A percentile compares a stretch with the other conserved stretches of the same genome.
Conservation (phyloP, 192 early-diverging fungal genomes). For the Podila horticola region DNA sequence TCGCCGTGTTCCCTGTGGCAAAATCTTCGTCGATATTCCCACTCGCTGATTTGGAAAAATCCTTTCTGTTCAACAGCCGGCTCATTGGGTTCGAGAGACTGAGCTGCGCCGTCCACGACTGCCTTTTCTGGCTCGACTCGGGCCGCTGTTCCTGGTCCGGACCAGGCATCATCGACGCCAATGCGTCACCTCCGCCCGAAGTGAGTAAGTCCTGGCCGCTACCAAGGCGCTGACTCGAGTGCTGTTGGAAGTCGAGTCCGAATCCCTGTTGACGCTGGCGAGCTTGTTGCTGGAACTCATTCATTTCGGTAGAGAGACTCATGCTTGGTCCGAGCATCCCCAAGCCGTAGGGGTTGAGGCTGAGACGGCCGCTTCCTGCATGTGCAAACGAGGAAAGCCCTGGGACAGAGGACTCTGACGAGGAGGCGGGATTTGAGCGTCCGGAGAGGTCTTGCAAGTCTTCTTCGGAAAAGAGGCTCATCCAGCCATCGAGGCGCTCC, state of each 20-base stretch:
- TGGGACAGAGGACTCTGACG: background rate
- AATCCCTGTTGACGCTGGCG: no score
- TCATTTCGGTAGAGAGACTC: no score
- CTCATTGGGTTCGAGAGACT: background rate
- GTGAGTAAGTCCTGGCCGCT: no score
- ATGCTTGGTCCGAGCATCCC: no score
- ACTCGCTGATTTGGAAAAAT: background rate
- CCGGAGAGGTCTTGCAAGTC: background rate
- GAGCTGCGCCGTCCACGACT: background rate
- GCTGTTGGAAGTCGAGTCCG: no score
- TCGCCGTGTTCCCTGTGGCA: background rate
- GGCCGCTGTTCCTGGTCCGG: no score
- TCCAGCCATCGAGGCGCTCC: slow-evolving; percentile 13
- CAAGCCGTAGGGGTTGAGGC: no score
- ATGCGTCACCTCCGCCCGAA: no score
- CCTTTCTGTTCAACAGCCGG: background rate
- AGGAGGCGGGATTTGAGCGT: background rate
- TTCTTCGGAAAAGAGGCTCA: slow-evolving; percentile 15
- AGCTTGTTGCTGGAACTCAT: no score
- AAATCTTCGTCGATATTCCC: background rate
- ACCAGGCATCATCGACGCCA: no score
- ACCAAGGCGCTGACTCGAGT: no score
- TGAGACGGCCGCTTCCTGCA: background rate
- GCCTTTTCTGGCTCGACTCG: background rate
- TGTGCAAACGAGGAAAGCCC: background rate